phyloP scores from a whole-genome alignment of 805 yeast genomes.

The Ogataea corticis region DNA sequence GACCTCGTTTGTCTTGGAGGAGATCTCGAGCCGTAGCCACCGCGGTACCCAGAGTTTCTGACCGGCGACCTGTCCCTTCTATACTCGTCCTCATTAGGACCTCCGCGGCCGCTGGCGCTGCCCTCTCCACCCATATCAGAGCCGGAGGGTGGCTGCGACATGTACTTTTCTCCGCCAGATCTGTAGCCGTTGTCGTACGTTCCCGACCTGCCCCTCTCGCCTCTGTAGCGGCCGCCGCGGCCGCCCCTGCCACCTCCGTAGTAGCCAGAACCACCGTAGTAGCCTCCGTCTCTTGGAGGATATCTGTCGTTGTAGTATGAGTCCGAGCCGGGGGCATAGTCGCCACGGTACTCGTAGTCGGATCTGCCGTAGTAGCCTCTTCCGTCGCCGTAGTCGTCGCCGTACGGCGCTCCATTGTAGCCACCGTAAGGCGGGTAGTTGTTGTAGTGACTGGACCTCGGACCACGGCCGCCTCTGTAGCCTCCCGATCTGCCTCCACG shows the following conservation, averaged over 20 bases:
- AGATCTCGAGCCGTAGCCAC: conserved; percentile 15
- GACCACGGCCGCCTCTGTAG: conserved; percentile 5
- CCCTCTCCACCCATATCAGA: conserved; percentile 3
- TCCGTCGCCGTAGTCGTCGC: conserved; percentile 6
- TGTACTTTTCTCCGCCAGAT: not conserved
- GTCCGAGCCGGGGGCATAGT: conserved; percentile 4
- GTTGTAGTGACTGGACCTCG: conserved; percentile 5
- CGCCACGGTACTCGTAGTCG: conserved; percentile 6
- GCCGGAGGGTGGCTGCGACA: not conserved
- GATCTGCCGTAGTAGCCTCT: conserved; percentile 8
- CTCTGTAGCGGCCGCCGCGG: conserved; percentile 6
- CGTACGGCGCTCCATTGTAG: conserved; percentile 5
- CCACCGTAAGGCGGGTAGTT: conserved; percentile 9
- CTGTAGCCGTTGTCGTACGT: conserved; percentile 2
- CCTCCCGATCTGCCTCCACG: conserved; percentile 18
- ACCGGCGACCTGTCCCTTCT: conserved; percentile 25
- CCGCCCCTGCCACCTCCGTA: conserved; percentile 4
- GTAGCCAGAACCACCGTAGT: conserved; percentile 8
- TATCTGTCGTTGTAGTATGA: conserved; percentile 10
- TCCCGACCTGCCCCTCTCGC: not conserved
- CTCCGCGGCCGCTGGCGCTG: conserved; percentile 1
- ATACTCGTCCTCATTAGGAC: conserved; percentile 10
- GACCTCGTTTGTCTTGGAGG: conserved; percentile 20
- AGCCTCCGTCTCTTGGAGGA: not conserved
- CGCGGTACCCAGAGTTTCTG: conserved; percentile 11